Base-by-base conservation (phyloP, 352 stramenopile species). In the Globisporangium abappressorium region DNA sequence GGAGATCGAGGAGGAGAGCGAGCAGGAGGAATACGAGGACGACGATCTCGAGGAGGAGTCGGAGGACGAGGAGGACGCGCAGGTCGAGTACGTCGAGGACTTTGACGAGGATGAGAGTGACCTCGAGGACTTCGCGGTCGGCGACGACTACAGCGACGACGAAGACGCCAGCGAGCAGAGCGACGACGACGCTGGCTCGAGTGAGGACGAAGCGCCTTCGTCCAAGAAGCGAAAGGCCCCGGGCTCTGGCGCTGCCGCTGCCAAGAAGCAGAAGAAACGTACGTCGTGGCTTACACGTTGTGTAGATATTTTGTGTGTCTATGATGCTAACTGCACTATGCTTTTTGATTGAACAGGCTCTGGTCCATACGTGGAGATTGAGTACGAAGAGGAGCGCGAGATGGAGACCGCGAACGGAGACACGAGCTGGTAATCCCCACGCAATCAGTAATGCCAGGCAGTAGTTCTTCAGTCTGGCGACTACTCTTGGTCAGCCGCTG, bases 71-170 rank as follows among this genome's bases (percentile, higher is more conserved):
- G 80, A 89, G 7, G 77, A 83, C n/a, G 81, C 80, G 20, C 78
- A 89, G 57, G 76, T 93, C 62, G 87, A 95, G 72, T 95, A 91
- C 70, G 87, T 95, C 43, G 87, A 95, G 70, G 84, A 94, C 71
- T 92, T 93, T 71, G 92, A 98, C 68, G 90, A 97, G 72, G 91
- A 97, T 71, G 93, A 98, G 82, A 96, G 95, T 74, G 90, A 98
- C 69, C 80, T 97, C 12, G 79, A 97, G 65, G 87, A 95, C 70
- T 79, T 96, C 65, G 90, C 80, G 60, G 76, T 91, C 33, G 82
- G 95, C 57, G 81, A 93, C 55, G 70, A 75, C n/a, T 68, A 72
- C 18, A 65, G 75, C 11, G 73, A 74, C 30, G 59, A 76, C 26
- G 68, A 72, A 14, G 65, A 69, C 11, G 62, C 68, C 43, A 73